Evolutionary conservation across 108 stramenopile genomes (phyloP), one percentile per base, ranked within the genome.

Genomic region (Nitzschia palea): DNA sequence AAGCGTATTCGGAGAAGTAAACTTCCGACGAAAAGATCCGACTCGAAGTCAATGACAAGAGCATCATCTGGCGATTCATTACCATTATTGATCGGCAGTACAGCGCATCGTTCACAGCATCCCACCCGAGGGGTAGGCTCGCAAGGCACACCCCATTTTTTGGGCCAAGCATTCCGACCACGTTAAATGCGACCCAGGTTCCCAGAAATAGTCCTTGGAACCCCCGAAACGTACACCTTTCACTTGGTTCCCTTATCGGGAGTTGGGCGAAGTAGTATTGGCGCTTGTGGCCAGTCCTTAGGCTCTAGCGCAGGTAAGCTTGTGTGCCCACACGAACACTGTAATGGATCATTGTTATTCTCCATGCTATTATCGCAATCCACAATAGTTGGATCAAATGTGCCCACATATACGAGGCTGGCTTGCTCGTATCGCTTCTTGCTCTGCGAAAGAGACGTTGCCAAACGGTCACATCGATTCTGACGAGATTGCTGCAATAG

Each of bases 61-160:
- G 81, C 71, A 56, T 83, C 68, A 23, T 81, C 85, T 8, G 34
- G 32, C 18, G 55, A 17, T 52, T 91, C 90, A 42, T 79, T 80
- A 44, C 90, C 90, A 67, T 91, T 88, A 56, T 91, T 91, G 27
- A 91, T 79, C 1, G 90, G 90, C 14, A 88, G 55, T 32, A 74
- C 74, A 32, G 73, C 70, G 34, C 84, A 83, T 28, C 67, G n/a
- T 28, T 60, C 55, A 62, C 80, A 90, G 61, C 69, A 66, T n/a
- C 42, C 42, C 31, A 31, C 36, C 9, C 52, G 35, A 3, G 70
- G 52, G 6, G 32, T 37, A 2, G 71, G 43, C 26, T 60, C 34
- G 6, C 32, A 67, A n/a, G 43, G 35, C 28, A 40, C 48, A 6
- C 73, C 66, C 73, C 66, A 74, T 30, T 54, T 64, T n/a, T 36